Evolutionary conservation across 768 basidiomycete species (phyloP).

Genomic region (Phlebiopsis gigantea): DNA sequence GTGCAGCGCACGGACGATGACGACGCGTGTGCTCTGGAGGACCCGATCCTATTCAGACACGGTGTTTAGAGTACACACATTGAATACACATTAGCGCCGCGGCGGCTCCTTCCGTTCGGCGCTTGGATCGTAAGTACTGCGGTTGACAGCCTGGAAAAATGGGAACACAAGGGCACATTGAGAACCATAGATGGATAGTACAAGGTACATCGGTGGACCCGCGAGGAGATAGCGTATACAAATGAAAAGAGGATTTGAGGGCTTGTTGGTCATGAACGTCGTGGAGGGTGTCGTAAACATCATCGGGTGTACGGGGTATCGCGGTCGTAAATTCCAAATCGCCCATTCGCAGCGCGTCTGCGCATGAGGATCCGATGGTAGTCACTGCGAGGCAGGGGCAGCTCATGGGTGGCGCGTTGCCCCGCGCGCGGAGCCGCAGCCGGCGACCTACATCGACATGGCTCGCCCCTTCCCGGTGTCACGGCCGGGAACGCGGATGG

Average conservation of each 20-base stretch:
- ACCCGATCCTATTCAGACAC: background rate
- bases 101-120: background rate
- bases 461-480: constrained; percentile 71
- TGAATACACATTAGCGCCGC: background rate
- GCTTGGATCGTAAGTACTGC: background rate
- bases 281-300: background rate
- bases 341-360: too few species aligned
- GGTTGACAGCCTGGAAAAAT: background rate
- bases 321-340: too few species aligned
- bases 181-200: background rate
- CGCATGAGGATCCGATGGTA: background rate
- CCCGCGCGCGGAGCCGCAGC: background rate
- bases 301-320: background rate
- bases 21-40: background rate
- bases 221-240: too few species aligned
- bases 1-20: background rate
- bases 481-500: constrained; percentile 49
- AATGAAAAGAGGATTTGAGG: too few species aligned
- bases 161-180: background rate
- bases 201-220: background rate
- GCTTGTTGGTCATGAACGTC: background rate
- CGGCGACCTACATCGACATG: constrained; percentile 63
- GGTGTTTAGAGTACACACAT: background rate
- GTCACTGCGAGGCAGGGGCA: background rate
- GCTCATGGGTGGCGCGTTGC: constrained; percentile 9